phyloP scores from a whole-genome alignment of 306 rosid species.

The Luffa aegyptiaca region DNA sequence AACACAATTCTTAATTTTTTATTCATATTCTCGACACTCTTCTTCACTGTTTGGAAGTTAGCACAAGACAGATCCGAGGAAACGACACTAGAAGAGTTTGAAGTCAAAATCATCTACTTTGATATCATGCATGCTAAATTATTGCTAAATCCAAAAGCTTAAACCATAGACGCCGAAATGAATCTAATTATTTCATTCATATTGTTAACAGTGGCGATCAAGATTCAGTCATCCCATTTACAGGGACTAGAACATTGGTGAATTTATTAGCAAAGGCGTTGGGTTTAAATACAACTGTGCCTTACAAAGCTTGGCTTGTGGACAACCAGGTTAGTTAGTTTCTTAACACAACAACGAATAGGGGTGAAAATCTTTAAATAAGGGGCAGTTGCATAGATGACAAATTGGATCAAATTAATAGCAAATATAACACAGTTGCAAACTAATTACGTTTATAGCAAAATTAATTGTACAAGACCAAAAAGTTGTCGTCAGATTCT shows the following conservation, averaged over 20 bases:
- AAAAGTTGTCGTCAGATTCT: too few relatives aligned
- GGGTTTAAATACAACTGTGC: constrained; percentile 47
- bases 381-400: too few relatives aligned
- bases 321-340: constrained; percentile 45
- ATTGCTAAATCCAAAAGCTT: neutral
- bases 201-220: constrained; percentile 64
- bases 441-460: too few relatives aligned
- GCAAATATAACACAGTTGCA: too few relatives aligned
- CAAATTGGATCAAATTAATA: too few relatives aligned
- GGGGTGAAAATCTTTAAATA: too few relatives aligned
- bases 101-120: too few relatives aligned
- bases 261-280: constrained; percentile 49
- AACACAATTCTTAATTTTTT: neutral
- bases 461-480: too few relatives aligned
- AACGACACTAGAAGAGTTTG: too few relatives aligned
- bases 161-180: neutral
- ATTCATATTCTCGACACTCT: neutral
- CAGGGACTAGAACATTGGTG: constrained; percentile 75
- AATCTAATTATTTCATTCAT: neutral
- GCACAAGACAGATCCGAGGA: too few relatives aligned
- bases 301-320: constrained; percentile 80
- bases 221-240: constrained; percentile 83
- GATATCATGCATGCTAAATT: neutral
- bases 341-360: neutral
- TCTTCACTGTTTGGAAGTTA: too few relatives aligned